A percentile compares a stretch with the other conserved stretches of the same genome.
Conservation (phyloP, 2,329 filamentous ascomycete genomes). For the Dactylella cylindrospora region DNA sequence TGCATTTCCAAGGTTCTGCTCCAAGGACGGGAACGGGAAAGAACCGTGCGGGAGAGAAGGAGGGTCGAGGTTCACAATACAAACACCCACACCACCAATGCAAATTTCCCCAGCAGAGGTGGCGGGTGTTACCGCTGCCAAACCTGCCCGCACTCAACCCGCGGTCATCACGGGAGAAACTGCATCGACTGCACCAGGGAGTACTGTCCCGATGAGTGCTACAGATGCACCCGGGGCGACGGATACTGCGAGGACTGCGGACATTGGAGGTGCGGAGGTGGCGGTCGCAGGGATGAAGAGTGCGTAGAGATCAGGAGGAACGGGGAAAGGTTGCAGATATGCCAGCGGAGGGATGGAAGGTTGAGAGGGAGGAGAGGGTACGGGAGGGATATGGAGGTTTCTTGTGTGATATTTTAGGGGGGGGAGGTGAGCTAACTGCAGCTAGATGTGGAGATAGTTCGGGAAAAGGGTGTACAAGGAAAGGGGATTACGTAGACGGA, state of each 20-base stretch:
- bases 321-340: slow-evolving; percentile 35
- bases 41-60: slow-evolving; percentile 7
- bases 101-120: neutral
- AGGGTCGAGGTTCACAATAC: slow-evolving; percentile 27
- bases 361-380: neutral
- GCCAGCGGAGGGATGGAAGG: slow-evolving; percentile 24
- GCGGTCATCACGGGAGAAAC: too few relatives aligned
- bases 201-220: neutral
- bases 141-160: too few relatives aligned
- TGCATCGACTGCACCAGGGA: neutral
- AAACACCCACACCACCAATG: slow-evolving; percentile 10
- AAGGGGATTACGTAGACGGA: too few relatives aligned
- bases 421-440: too few relatives aligned
- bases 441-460: too few relatives aligned
- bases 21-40: neutral
- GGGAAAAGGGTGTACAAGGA: too few relatives aligned
- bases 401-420: slow-evolving; percentile 29
- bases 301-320: slow-evolving; percentile 38
- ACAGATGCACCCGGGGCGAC: neutral
- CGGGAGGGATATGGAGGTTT: slow-evolving; percentile 24
- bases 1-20: slow-evolving; percentile 20
- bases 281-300: too few relatives aligned
- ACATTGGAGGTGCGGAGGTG: slow-evolving; percentile 1
- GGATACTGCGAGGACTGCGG: neutral
- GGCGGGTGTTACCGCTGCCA: slow-evolving; percentile 5